Conservation (phyloP, 2,329 filamentous ascomycete genomes). For the Microcera coccophila region DNA sequence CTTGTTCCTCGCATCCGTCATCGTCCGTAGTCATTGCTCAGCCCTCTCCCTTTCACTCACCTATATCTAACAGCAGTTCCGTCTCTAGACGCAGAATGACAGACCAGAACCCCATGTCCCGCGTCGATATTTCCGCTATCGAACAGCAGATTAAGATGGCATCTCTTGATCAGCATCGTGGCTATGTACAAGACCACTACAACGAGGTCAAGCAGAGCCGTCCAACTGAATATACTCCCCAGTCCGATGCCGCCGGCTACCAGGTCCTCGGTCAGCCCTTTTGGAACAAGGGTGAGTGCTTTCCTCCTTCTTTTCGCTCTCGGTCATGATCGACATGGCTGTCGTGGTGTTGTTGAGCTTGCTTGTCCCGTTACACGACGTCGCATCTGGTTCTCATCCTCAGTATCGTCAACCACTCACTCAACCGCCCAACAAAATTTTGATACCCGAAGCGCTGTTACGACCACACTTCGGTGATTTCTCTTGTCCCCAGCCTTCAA, state of each 20-base stretch:
- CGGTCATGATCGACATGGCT: slow-evolving; percentile 10
- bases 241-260: slow-evolving; percentile 53
- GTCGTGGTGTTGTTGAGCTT: slow-evolving; percentile 11
- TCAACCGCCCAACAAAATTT: background rate
- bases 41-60: slow-evolving; percentile 41
- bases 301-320: slow-evolving; percentile 1
- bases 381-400: slow-evolving; percentile 1
- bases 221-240: slow-evolving; percentile 50
- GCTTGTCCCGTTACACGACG: slow-evolving; percentile 2
- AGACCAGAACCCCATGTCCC: slow-evolving; percentile 52
- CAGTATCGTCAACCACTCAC: background rate
- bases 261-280: slow-evolving; percentile 59
- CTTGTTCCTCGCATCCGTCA: slow-evolving; percentile 51
- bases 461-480: background rate
- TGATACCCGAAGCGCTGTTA: too few species aligned
- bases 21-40: slow-evolving; percentile 35
- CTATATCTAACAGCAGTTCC: slow-evolving; percentile 46
- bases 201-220: slow-evolving; percentile 52
- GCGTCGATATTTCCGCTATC: slow-evolving; percentile 54
- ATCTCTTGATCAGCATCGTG: slow-evolving; percentile 56
- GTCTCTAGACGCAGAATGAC: slow-evolving; percentile 49
- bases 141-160: slow-evolving; percentile 59
- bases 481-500: background rate
- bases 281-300: slow-evolving; percentile 60
- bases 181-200: slow-evolving; percentile 56